phyloP scores from a whole-genome alignment of 78 protist genomes.

The Acrasis kona region DNA sequence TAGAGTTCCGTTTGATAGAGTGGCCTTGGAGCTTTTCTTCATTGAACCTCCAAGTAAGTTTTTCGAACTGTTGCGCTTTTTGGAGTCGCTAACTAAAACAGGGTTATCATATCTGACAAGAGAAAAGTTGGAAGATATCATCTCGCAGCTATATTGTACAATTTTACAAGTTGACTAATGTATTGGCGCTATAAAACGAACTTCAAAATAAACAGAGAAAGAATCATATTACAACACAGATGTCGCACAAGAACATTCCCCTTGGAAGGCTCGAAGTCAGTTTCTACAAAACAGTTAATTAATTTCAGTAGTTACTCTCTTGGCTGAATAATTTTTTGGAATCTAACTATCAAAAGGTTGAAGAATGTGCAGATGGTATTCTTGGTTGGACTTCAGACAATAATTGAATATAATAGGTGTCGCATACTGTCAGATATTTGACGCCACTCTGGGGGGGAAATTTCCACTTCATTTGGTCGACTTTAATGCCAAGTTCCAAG shows the following conservation, averaged over 20 bases:
- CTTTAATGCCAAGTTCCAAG: slow-evolving; percentile 7
- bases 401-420: too few species aligned
- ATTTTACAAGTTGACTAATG: too few species aligned
- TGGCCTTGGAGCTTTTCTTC: neutral
- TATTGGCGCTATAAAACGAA: too few species aligned
- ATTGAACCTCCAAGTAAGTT: neutral
- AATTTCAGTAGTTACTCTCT: neutral
- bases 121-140: slow-evolving; percentile 13
- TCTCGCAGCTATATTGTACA: too few species aligned
- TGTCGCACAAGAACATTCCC: too few species aligned
- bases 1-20: neutral
- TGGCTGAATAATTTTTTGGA: slow-evolving; percentile 16
- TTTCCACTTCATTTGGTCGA: slow-evolving; percentile 1
- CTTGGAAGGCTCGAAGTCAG: too few species aligned
- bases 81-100: slow-evolving; percentile 17
- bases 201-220: too few species aligned
- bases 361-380: slow-evolving; percentile 7
- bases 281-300: too few species aligned
- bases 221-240: too few species aligned
- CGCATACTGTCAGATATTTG: slow-evolving; percentile 11
- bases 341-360: neutral
- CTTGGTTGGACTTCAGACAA: too few species aligned
- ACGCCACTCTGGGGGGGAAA: slow-evolving; percentile 1
- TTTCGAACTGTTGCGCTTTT: slow-evolving; percentile 14
- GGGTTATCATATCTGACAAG: slow-evolving; percentile 57